A percentile compares a stretch with the other conserved stretches of the same genome.
These are phyloP conservation scores for Oligophagozyma castellii DNA, from an alignment of 1,139 yeast species.

Conservation along the genomic window DNA sequence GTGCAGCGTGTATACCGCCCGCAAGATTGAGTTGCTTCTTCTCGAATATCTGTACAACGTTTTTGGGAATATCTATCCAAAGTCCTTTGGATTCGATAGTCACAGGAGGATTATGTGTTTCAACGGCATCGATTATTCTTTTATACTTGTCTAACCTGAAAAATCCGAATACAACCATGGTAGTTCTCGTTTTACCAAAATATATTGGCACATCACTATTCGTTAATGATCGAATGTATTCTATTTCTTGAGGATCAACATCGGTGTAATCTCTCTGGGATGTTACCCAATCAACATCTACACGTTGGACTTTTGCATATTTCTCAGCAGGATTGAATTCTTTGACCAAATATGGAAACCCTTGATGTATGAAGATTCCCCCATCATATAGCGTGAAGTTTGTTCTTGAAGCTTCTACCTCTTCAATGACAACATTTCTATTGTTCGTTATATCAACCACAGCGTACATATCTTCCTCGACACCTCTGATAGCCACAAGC, in stretches of 20 bases:
- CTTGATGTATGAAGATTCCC: slow-evolving; percentile 89
- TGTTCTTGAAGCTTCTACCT: slow-evolving; percentile 79
- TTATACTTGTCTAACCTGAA: slow-evolving; percentile 70
- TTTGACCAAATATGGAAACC: slow-evolving; percentile 71
- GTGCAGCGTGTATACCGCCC: slow-evolving; percentile 95
- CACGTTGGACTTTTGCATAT: slow-evolving; percentile 74
- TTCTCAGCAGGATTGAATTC: slow-evolving; percentile 66
- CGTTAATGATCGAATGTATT: slow-evolving; percentile 41
- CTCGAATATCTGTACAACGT: slow-evolving; percentile 44
- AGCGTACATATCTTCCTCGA: slow-evolving; percentile 68
- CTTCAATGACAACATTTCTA: slow-evolving; percentile 68
- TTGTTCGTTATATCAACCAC: slow-evolving; percentile 78
- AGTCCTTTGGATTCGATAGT: slow-evolving; percentile 59
- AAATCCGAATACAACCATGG: slow-evolving; percentile 77
- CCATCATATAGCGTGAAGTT: slow-evolving; percentile 91
- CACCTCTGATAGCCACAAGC: slow-evolving; percentile 63
- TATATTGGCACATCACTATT: slow-evolving; percentile 51
- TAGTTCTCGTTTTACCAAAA: slow-evolving; percentile 60
- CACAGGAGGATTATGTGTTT: slow-evolving; percentile 81
- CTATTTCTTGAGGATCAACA: slow-evolving; percentile 73
- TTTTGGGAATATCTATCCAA: slow-evolving; percentile 75
- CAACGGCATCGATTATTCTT: slow-evolving; percentile 80
- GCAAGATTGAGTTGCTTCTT: slow-evolving; percentile 53
- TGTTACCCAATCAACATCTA: slow-evolving; percentile 88
- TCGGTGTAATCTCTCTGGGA: slow-evolving; percentile 85